phyloP scores from a whole-genome alignment of 139 green algal genomes.

The Chlorella vulgaris region DNA sequence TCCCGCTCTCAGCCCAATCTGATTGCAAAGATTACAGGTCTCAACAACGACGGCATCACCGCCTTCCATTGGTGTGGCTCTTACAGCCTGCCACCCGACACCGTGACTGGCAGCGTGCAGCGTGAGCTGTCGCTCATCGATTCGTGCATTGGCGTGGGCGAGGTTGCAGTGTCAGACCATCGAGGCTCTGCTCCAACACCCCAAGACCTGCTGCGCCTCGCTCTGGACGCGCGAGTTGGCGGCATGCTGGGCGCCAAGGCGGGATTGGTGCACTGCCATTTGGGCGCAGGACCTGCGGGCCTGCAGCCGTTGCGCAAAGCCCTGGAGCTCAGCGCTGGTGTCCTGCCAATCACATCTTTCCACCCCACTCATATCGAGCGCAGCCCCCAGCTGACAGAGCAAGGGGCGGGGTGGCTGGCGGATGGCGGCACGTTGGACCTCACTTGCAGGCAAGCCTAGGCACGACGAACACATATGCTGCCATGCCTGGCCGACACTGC shows the following conservation, averaged over 20 bases:
- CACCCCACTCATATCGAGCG: constrained; percentile 50
- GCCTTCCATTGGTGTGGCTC: constrained; percentile 46
- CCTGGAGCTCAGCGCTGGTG: constrained; percentile 7
- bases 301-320: constrained; percentile 41
- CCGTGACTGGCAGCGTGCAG: constrained; percentile 42
- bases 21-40: constrained; percentile 39
- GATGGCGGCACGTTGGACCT: constrained; percentile 47
- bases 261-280: constrained; percentile 52
- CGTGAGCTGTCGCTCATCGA: constrained; percentile 42
- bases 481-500: too few species aligned
- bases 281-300: constrained; percentile 30
- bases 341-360: constrained; percentile 49
- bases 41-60: constrained; percentile 46
- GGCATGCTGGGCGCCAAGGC: constrained; percentile 55
- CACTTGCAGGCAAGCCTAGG: constrained; percentile 27
- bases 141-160: constrained; percentile 50
- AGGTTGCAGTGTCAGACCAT: constrained; percentile 59
- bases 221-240: constrained; percentile 46
- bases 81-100: constrained; percentile 43
- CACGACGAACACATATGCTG: too few species aligned
- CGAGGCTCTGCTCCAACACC: constrained; percentile 35
- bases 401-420: constrained; percentile 38
- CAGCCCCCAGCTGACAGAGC: constrained; percentile 17
- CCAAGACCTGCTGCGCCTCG: constrained; percentile 39
- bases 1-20: constrained; percentile 40